Evolutionary conservation across 345 rosid genomes (phyloP), one percentile per base, ranked within the genome.

Genomic region (Gossypium anomalum): DNA sequence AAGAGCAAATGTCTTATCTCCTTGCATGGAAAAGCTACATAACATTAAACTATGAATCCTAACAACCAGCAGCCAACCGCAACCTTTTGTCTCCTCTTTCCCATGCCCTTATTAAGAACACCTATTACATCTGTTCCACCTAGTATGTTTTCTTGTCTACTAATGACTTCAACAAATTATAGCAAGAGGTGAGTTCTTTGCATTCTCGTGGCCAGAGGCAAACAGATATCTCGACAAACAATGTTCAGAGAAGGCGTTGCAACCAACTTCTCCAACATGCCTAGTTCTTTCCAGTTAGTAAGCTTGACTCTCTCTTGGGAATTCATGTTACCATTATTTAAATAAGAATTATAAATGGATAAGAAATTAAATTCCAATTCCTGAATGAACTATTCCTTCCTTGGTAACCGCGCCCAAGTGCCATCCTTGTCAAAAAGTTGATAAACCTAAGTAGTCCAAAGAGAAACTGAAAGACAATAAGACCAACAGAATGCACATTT

Each of bases 11-110:
- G 2, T 59, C 9, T 13, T 12, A 12, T 59, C 38, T 47, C 53
- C 55, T 66, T 45, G n/a, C 53, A 14, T 13, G 53, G n/a, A 44
- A 22, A 23, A 22, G 34, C 17, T 9, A 45, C 29, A 20, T 14
- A 45, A 67, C 56, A 45, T 22, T 47, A 25, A 67, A 67, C 69
- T 3, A 6, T 64, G 69, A 65, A 15, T 43, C 51, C 49, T 19
- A 43, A 43, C 13, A 9, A 19, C 25, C 51, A n/a, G 69, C 52
- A 65, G 29, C 17, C 9, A 12, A 64, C 49, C 25, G 5, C 9
- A 43, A 43, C 69, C 69, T 41, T 12, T 44, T 65, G 51, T 64
- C 49, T 64, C 68, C 48, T n/a, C 68, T 64, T 63, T 43, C 49
- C 16, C 13, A 2, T 38, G 25, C 68, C 68, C 3, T 3, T 64